Conservation (phyloP, 1,284 basidiomycete species). For the Porodaedalea pini region DNA sequence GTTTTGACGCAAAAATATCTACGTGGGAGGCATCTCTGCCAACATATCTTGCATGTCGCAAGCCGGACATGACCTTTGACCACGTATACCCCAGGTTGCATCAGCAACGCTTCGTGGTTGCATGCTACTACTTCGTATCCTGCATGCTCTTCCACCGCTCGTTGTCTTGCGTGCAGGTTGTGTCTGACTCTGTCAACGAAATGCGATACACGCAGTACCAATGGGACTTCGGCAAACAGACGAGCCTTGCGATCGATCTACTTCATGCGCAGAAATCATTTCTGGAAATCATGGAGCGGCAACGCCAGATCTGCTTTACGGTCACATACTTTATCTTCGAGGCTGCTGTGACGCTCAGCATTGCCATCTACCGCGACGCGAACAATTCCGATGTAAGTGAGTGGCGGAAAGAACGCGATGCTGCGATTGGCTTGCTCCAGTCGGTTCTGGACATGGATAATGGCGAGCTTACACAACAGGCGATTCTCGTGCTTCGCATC, state of each 20-base stretch:
- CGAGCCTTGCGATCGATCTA: slow-evolving; percentile 29
- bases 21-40: slow-evolving; percentile 13
- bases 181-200: not conserved
- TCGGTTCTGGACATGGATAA: slow-evolving; percentile 4
- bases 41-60: slow-evolving; percentile 26
- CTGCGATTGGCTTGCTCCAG: slow-evolving; percentile 13
- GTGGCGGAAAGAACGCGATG: slow-evolving; percentile 10
- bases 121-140: slow-evolving; percentile 27
- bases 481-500: slow-evolving; percentile 13
- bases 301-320: slow-evolving; percentile 24
- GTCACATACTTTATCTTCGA: slow-evolving; percentile 33
- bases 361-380: slow-evolving; percentile 11
- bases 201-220: not conserved
- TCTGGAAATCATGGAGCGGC: slow-evolving; percentile 21
- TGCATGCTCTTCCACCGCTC: slow-evolving; percentile 31
- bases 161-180: slow-evolving; percentile 3
- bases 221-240: slow-evolving; percentile 28
- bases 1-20: slow-evolving; percentile 11
- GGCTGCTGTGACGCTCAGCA: slow-evolving; percentile 29
- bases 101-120: slow-evolving; percentile 27
- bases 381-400: slow-evolving; percentile 4
- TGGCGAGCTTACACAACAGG: slow-evolving; percentile 14
- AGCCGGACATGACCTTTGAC: slow-evolving; percentile 14
- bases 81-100: slow-evolving; percentile 19
- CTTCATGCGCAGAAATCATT: slow-evolving; percentile 25